These are phyloP conservation scores for Falciphora oryzae DNA, from an alignment of 2,329 filamentous ascomycete genomes.

Conservation along the genomic window DNA sequence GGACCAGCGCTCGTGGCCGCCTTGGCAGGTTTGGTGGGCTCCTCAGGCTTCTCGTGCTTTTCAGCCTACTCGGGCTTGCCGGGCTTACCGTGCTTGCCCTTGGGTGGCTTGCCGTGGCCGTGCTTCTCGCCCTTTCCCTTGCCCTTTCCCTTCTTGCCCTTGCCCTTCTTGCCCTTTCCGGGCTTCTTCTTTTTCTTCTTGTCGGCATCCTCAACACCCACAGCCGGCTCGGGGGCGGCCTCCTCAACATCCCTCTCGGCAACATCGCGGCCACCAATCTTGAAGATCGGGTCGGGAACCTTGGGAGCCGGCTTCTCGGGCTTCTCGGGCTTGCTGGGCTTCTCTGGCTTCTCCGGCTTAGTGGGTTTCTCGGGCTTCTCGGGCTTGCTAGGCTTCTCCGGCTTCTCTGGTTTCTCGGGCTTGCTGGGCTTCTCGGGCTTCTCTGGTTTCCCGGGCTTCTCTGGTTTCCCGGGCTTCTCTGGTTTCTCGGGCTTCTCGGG, in stretches of 20 bases:
- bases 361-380: neutral
- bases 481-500: neutral
- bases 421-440: neutral
- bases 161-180: constrained; percentile 1
- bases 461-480: constrained; percentile 2
- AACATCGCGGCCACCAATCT: neutral
- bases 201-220: constrained; percentile 1
- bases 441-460: neutral
- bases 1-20: neutral
- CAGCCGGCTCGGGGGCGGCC: neutral
- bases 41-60: neutral
- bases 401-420: constrained; percentile 1
- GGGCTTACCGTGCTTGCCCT: neutral
- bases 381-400: neutral
- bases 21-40: neutral
- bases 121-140: neutral
- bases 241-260: neutral
- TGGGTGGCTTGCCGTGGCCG: neutral
- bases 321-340: neutral
- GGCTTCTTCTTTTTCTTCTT: constrained; percentile 5
- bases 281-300: neutral
- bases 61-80: neutral
- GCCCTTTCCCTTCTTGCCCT: neutral
- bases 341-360: neutral
- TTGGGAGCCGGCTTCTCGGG: neutral